Evolutionary conservation across 2,329 filamentous ascomycete species (phyloP), one percentile per base, ranked within the genome.

Genomic region (Dactylellina drechsleri): DNA sequence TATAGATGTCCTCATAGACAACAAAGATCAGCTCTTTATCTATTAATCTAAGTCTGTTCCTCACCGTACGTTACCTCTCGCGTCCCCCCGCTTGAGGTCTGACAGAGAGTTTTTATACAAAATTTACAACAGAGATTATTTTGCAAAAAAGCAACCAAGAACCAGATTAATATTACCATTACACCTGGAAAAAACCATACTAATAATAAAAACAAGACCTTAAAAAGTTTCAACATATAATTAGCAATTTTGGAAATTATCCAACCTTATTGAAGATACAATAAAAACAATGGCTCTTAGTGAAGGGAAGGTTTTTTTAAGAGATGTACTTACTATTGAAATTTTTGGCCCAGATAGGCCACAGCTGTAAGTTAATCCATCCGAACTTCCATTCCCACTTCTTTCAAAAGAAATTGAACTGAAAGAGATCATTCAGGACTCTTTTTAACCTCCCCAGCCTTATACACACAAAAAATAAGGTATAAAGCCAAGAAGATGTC

Each of bases 121-220:
- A 86, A 0, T 89, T 89, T 70, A 85, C 87, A 0, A 90, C 87
- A 0, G 87, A 90, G 77, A 80, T 90, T 1, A 83, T 87, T 18
- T 81, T 90, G 8, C 83, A n/a, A 85, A 1, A 83, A 83, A 1
- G 81, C 80, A 0, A 18, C 77, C 0, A 71, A 81, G 5, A 77
- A 81, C 0, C 81, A 78, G 1, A 81, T 86, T n/a, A 80, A 80
- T 8, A 83, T 86, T 54, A 83, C 81, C 0, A 85, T 88, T 26
- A 80, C 81, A 53, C 81, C 81, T 2, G 50, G 79, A 1, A 78
- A 78, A 2, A 64, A 76, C 0, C 79, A 78, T 10, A 31, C 4
- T 2, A 64, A 18, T 47, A 75, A 80, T 1, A 80, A 54, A 77
- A 79, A 1, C 79, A 81, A 1, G 79, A 81, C n/a, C 78, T 84